Evolutionary conservation across 371 early-diverging fungal genomes (phyloP), one percentile per base, ranked within the genome.

Genomic region (Mycotypha africana): DNA sequence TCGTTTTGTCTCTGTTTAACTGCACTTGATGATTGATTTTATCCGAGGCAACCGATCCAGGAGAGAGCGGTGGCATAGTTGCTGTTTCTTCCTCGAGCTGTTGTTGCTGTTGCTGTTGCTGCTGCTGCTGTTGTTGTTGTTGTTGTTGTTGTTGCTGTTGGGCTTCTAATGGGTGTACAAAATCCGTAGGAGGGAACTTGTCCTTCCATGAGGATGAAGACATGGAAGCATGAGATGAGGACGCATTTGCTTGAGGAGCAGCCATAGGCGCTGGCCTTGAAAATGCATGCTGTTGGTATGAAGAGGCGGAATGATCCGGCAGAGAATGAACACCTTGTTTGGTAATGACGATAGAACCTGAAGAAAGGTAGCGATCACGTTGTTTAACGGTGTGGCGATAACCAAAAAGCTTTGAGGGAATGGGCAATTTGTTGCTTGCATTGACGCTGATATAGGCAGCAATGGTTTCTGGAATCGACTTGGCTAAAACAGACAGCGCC

Each of bases 381-480:
- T 56, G 60, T 23, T 57, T 59, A 33, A 52, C 49, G 2, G 57
- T 42, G 10, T 50, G 56, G 28, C 30, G 39, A 28, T 45, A 47
- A 1, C 59, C 64, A 28, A 52, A 56, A 17, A 53, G 19, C 25
- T 62, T 60, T 20, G 58, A 46, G 20, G 61, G 56, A 2, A 56
- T 47, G 1, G 65, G 65, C 1, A 62, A 38, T 26, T 73, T 68
- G 43, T 59, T 66, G 32, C 57, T 68, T 7, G 62, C 66, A 42
- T 51, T 60, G 3, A 72, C 58, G 30, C 59, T 59, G 12, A 73
- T 25, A 62, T 72, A 72, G 12, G 68, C 33, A 4, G 63, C 44
- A 20, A 68, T 67, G 5, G 66, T 49, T 45, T 60, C 66, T 16
- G 73, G 68, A 46, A 60, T 65, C 1, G 60, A 59, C 38, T 67